These are phyloP conservation scores for Tympanopsis confertula DNA, from an alignment of 2,329 filamentous ascomycete genomes.

Conservation along the genomic window DNA sequence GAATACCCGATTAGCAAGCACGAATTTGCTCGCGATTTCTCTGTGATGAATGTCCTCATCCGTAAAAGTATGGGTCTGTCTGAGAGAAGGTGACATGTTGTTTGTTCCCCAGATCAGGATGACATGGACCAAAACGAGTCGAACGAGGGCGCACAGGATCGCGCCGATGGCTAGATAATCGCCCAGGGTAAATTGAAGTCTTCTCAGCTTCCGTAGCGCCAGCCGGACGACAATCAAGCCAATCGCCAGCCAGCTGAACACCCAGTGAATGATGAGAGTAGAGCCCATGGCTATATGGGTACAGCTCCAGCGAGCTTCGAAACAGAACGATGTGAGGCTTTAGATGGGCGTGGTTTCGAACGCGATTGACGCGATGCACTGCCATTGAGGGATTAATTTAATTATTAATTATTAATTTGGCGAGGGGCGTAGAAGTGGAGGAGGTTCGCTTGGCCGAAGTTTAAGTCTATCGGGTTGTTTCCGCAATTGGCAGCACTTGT, in stretches of 20 bases:
- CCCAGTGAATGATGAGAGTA: conserved; percentile 10
- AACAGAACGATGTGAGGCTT: neutral
- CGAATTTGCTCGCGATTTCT: conserved; percentile 19
- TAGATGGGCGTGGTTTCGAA: no score
- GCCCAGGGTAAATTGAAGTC: conserved; percentile 8
- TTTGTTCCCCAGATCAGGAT: conserved; percentile 22
- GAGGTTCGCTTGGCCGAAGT: no score
- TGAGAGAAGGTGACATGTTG: conserved; percentile 14
- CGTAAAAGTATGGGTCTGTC: conserved; percentile 13
- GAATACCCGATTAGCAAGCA: conserved; percentile 16
- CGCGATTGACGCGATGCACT: no score
- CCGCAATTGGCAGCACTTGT: no score
- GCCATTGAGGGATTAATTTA: no score
- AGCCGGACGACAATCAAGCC: conserved; percentile 10
- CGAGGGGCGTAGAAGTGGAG: no score
- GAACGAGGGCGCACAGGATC: conserved; percentile 15
- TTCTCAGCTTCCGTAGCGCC: conserved; percentile 7
- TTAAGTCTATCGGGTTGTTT: no score
- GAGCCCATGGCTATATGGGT: conserved; percentile 10
- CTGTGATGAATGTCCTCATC: conserved; percentile 16
- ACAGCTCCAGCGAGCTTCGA: conserved; percentile 2
- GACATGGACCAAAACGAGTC: conserved; percentile 16
- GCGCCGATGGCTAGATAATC: conserved; percentile 23
- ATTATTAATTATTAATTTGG: no score
- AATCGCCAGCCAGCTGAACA: conserved; percentile 11